Conservation (phyloP, 169 alveolate species). For the Blepharisma undulans region DNA sequence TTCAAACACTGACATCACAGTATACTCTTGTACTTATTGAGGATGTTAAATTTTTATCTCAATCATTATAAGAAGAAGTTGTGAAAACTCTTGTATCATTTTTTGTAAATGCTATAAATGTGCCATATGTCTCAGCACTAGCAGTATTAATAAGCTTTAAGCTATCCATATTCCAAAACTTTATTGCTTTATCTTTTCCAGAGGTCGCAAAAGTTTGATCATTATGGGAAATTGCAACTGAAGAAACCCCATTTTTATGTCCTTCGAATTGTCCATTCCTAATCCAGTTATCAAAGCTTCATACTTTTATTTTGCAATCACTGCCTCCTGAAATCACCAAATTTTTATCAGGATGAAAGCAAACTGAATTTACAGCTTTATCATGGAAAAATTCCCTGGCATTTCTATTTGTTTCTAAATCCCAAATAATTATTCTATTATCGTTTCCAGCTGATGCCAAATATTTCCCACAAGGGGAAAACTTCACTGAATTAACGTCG, state of each 20-base stretch:
- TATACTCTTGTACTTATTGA: neutral
- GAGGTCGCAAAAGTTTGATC: neutral
- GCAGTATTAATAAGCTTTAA: neutral
- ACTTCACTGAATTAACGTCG: conserved; percentile 51
- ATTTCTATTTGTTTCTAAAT: conserved; percentile 19
- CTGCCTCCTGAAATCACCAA: neutral
- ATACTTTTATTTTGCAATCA: neutral
- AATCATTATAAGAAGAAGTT: neutral
- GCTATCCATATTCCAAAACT: neutral
- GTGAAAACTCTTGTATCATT: neutral
- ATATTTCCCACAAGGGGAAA: conserved; percentile 50
- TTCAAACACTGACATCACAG: neutral
- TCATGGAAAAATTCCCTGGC: neutral
- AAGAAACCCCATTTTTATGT: neutral
- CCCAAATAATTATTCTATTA: conserved; percentile 51
- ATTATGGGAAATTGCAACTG: neutral
- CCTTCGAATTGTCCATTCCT: neutral
- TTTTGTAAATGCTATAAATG: neutral
- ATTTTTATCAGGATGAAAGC: neutral
- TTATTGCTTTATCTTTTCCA: neutral
- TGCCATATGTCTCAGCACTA: neutral
- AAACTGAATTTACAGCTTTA: neutral
- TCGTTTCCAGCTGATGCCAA: conserved; percentile 57
- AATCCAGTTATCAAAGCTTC: neutral
- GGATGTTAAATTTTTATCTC: neutral